Percentiles rank a stretch among this genome's conserved stretches.
Conservation (phyloP, 2,329 filamentous ascomycete genomes). For the Ascochyta rabiei region DNA sequence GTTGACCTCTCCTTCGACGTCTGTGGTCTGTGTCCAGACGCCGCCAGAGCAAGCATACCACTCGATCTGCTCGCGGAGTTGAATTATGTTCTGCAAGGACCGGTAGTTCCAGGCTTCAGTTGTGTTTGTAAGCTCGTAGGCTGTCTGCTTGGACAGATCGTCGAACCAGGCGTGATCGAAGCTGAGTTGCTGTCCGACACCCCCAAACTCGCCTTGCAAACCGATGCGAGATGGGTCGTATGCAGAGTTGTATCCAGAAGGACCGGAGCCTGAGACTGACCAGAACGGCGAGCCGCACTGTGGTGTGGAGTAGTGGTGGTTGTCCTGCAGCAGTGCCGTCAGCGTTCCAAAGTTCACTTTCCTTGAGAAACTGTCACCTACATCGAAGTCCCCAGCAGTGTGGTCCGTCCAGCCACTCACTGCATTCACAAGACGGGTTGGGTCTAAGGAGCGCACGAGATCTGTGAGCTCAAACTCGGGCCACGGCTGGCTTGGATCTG, state of each 20-base stretch:
- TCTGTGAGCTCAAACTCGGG: conserved; percentile 65
- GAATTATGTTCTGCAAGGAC: conserved; percentile 57
- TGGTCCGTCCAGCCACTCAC: conserved; percentile 72
- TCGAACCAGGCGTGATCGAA: conserved; percentile 69
- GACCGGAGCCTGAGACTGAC: conserved; percentile 60
- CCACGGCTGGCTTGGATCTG: conserved; percentile 45
- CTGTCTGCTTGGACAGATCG: conserved; percentile 62
- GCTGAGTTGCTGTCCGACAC: conserved; percentile 69
- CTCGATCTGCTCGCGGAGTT: conserved; percentile 58
- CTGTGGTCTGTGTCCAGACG: conserved; percentile 76
- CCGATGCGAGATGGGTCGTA: conserved; percentile 64
- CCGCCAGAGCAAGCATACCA: conserved; percentile 68
- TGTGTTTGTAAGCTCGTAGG: conserved; percentile 68
- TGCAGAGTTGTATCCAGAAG: conserved; percentile 51
- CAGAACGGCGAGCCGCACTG: conserved; percentile 75
- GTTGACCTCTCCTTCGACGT: conserved; percentile 77
- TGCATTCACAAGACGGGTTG: conserved; percentile 67
- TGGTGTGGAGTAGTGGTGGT: conserved; percentile 73
- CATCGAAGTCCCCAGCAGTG: conserved; percentile 66
- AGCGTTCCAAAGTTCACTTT: not conserved
- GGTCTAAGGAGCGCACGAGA: conserved; percentile 63
- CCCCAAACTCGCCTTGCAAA: conserved; percentile 74
- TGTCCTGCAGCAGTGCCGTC: conserved; percentile 55
- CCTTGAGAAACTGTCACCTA: conserved; percentile 3
- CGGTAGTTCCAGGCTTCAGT: conserved; percentile 71